Evolutionary conservation across 208 protist species (phyloP).

Genomic region (Leptomonas seymouri): DNA sequence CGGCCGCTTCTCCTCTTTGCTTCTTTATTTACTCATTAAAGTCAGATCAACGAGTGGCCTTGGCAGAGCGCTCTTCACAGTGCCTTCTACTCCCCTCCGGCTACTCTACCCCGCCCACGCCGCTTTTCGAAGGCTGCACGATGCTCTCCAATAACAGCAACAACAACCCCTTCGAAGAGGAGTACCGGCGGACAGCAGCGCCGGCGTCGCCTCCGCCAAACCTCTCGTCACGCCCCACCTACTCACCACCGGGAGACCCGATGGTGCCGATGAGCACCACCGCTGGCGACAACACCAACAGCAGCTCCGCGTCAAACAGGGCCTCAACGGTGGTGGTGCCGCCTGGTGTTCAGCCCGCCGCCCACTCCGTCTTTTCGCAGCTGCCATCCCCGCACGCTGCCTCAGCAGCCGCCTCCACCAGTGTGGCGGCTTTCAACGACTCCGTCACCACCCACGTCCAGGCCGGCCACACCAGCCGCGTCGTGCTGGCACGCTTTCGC

Average conservation of each 20-base stretch:
- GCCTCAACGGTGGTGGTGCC: conserved; percentile 11
- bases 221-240: background rate
- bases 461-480: conserved; percentile 18
- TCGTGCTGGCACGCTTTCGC: conserved; percentile 46
- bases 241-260: background rate
- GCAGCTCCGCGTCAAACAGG: background rate
- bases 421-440: conserved; percentile 13
- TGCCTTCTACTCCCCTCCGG: too few species aligned
- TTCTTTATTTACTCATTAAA: too few species aligned
- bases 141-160: conserved; percentile 25
- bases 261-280: background rate
- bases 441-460: conserved; percentile 14
- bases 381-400: conserved; percentile 10
- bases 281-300: background rate
- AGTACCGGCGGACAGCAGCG: conserved; percentile 25
- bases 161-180: conserved; percentile 30
- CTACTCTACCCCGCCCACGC: too few species aligned
- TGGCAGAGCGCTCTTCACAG: too few species aligned
- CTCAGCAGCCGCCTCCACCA: background rate
- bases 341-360: conserved; percentile 3
- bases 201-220: conserved; percentile 1
- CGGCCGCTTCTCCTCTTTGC: too few species aligned
- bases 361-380: conserved; percentile 4
- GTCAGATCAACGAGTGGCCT: too few species aligned
- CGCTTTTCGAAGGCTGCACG: background rate